A percentile compares a stretch with the other conserved stretches of the same genome.
Evolutionary conservation across 176 grass and related monocot genomes (phyloP).

Genomic region (Thalia dealbata): DNA sequence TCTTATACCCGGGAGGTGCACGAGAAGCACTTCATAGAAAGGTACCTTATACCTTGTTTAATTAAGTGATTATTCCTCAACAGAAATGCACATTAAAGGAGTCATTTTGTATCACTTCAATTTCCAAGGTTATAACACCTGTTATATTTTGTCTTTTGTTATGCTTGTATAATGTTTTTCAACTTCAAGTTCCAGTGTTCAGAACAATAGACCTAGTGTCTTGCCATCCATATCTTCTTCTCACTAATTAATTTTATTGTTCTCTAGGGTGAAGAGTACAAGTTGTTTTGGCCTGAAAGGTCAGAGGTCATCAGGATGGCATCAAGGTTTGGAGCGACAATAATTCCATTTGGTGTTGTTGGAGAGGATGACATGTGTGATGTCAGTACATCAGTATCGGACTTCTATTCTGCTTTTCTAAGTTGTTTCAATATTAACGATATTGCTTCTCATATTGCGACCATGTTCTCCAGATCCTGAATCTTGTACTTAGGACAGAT

Average conservation of each 20-base stretch:
- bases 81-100: background rate
- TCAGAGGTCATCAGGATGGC: constrained; percentile 96
- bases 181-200: background rate
- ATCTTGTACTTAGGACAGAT: too few relatives aligned
- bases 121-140: too few relatives aligned
- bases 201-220: background rate
- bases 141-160: too few relatives aligned
- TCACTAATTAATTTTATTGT: constrained; percentile 9
- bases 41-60: constrained; percentile 24
- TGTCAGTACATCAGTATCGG: constrained; percentile 29
- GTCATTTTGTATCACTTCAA: too few relatives aligned
- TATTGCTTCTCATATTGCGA: background rate
- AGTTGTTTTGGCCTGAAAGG: constrained; percentile 76
- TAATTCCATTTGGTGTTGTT: constrained; percentile 81
- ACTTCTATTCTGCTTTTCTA: background rate
- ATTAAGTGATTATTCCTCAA: background rate
- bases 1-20: constrained; percentile 77
- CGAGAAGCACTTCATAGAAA: constrained; percentile 91
- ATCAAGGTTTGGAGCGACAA: constrained; percentile 74
- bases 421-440: background rate
- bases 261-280: constrained; percentile 77
- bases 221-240: background rate
- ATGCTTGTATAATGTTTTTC: too few relatives aligned
- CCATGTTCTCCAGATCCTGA: background rate
- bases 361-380: constrained; percentile 87